Base-by-base conservation (phyloP, 225 moss, liverwort and hornwort genomes). In the Thuidium tamariscinum region DNA sequence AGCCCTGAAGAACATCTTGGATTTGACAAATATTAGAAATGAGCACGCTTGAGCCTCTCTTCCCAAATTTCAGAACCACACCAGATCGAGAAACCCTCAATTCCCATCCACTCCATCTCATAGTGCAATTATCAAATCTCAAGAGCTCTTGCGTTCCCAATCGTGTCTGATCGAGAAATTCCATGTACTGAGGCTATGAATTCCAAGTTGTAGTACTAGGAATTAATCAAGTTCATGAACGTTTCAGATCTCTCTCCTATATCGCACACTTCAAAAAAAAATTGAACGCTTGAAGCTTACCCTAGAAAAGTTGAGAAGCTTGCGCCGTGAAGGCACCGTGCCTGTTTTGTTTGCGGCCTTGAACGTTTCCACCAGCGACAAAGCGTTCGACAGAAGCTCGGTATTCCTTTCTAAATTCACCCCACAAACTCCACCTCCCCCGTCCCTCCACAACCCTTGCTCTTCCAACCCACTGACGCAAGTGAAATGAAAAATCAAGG, bases 401-500 rank as follows among this genome's bases (percentile, higher is more conserved):
- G 90, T 92, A 48, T 25, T 87, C 16, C 82, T 73, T 61, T 92
- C 85, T 20, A 62, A 39, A 41, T 88, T 54, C 51, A 49, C 51
- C 65, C 48, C n/a, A 36, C 81, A 66, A 21, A 88, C 20, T 23
- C 52, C 71, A 44, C 67, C 81, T 78, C 22, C 37, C 10, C 44
- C 69, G 62, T 73, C 76, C 37, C 25, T 79, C 89, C 82, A 82
- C 20, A 92, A 30, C 8, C 89, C 89, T 17, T 89, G 82, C 25
- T 82, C 90, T 62, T 88, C 74, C 85, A 92, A 82, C 39, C 79
- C 87, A 48, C 79, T 60, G 39, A 87, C 55, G 79, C 92, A 92
- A 11, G 90, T 90, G 32, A 90, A 87, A 65, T 92, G 92, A 15
- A 84, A 90, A 6, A 88, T 88, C 41, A 92, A 54, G 32, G 88